Evolutionary conservation across 2,329 filamentous ascomycete genomes (phyloP).

Genomic region (Graphilbum sp.): DNA sequence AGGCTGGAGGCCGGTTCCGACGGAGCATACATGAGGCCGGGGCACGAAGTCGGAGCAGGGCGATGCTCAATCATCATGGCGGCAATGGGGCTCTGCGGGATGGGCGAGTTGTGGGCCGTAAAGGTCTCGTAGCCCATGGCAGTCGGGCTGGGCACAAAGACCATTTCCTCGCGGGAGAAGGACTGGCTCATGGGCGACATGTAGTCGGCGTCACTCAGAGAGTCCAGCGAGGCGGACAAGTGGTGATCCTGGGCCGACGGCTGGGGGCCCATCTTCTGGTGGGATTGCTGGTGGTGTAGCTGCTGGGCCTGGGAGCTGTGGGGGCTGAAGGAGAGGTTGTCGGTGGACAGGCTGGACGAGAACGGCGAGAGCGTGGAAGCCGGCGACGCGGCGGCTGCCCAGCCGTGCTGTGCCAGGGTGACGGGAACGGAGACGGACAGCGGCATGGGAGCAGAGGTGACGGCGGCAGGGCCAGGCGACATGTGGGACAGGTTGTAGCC

Average conservation of each 20-base stretch:
- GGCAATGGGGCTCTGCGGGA: slow-evolving; percentile 37
- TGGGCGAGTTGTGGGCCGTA: slow-evolving; percentile 32
- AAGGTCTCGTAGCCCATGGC: slow-evolving; percentile 39
- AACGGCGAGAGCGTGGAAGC: slow-evolving; percentile 4
- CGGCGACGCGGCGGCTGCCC: slow-evolving; percentile 1
- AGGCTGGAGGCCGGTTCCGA: slow-evolving; percentile 46
- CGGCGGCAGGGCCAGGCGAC: slow-evolving; percentile 1
- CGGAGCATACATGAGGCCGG: slow-evolving; percentile 42
- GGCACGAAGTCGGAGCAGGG: slow-evolving; percentile 40
- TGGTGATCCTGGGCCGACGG: slow-evolving; percentile 26
- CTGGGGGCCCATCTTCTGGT: slow-evolving; percentile 20
- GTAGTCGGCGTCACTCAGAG: slow-evolving; percentile 47
- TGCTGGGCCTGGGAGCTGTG: neutral
- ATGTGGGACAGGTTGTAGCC: slow-evolving; percentile 28
- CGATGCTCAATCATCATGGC: slow-evolving; percentile 39
- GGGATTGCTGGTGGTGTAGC: slow-evolving; percentile 7
- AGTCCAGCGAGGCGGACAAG: slow-evolving; percentile 38
- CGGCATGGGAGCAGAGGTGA: slow-evolving; percentile 1
- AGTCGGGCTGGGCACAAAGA: slow-evolving; percentile 37
- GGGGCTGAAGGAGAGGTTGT: neutral
- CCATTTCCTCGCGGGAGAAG: slow-evolving; percentile 36
- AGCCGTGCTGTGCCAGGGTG: slow-evolving; percentile 4
- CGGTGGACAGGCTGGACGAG: slow-evolving; percentile 5
- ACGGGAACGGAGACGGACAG: slow-evolving; percentile 6
- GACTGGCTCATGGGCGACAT: slow-evolving; percentile 38